phyloP scores from a whole-genome alignment of 1,139 yeast species.

The Taphrina pruni region DNA sequence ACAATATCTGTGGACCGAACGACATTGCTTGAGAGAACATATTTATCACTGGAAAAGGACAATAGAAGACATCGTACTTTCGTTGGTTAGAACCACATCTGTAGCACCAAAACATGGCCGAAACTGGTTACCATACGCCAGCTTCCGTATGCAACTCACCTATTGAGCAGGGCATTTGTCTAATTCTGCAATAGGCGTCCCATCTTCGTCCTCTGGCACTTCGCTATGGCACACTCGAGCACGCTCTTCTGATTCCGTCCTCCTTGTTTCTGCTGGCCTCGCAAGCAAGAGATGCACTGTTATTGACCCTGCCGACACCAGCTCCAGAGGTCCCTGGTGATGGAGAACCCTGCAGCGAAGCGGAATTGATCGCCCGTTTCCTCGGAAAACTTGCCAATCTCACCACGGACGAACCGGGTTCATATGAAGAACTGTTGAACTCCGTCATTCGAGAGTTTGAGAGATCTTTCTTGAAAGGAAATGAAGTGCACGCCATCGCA shows the following conservation, averaged over 20 bases:
- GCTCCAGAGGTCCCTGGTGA: constrained; percentile 87
- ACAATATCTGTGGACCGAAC: constrained; percentile 14
- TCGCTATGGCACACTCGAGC: constrained; percentile 85
- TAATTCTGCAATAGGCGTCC: constrained; percentile 53
- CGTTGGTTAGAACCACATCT: too few relatives aligned
- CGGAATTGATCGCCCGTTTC: constrained; percentile 84
- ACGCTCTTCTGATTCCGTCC: constrained; percentile 84
- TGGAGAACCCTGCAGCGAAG: constrained; percentile 85
- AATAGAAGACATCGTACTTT: too few relatives aligned
- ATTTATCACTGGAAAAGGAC: too few relatives aligned
- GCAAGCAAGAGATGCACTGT: constrained; percentile 85
- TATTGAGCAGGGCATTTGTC: neutral
- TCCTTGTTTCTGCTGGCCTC: constrained; percentile 78
- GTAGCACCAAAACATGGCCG: constrained; percentile 13
- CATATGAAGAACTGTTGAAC: constrained; percentile 71
- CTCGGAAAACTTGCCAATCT: constrained; percentile 76
- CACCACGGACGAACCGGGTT: constrained; percentile 61
- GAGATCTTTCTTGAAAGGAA: constrained; percentile 71
- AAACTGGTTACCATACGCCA: constrained; percentile 39
- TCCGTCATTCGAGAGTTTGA: constrained; percentile 82
- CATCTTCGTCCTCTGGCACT: constrained; percentile 75
- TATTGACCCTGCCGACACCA: constrained; percentile 74
- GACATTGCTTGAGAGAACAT: neutral
- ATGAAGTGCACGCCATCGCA: constrained; percentile 90
- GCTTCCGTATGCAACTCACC: constrained; percentile 14